Percentiles rank a stretch among this genome's conserved stretches.
phyloP scores from a whole-genome alignment of 164 flowering plant species.

The Sedum album region DNA sequence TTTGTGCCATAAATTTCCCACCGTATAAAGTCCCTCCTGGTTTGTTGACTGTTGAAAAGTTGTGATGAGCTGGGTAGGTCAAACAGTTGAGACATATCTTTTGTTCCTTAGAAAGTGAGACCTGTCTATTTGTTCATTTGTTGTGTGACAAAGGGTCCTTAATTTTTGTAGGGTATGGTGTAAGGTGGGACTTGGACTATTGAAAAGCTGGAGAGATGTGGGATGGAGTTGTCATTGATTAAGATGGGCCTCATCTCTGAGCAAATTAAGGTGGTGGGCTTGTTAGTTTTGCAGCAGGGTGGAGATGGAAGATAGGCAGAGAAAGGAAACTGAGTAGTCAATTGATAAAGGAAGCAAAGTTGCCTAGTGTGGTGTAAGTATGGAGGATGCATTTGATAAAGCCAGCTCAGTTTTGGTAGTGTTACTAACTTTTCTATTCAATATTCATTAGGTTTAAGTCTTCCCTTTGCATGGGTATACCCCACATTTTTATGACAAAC shows the following conservation, averaged over 20 bases:
- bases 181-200: not conserved
- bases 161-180: not conserved
- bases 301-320: not conserved
- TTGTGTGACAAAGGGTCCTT: not conserved
- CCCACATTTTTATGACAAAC: not conserved
- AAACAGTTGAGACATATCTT: conserved; percentile 8
- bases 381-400: conserved; percentile 8
- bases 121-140: conserved; percentile 5
- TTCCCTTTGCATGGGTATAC: not conserved
- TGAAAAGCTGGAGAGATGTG: not conserved
- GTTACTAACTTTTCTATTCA: not conserved
- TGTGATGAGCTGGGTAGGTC: not conserved
- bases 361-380: conserved; percentile 2
- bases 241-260: not conserved
- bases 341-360: not conserved
- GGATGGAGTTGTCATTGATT: not conserved
- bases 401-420: conserved; percentile 6
- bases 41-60: conserved; percentile 6
- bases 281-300: conserved; percentile 8
- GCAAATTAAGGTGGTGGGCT: conserved; percentile 3
- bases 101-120: conserved; percentile 6
- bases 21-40: not conserved
- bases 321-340: conserved; percentile 2
- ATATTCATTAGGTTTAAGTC: not conserved
- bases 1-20: conserved; percentile 6